phyloP scores from a whole-genome alignment of 2,329 filamentous ascomycete genomes.

The Daldinia sp. region DNA sequence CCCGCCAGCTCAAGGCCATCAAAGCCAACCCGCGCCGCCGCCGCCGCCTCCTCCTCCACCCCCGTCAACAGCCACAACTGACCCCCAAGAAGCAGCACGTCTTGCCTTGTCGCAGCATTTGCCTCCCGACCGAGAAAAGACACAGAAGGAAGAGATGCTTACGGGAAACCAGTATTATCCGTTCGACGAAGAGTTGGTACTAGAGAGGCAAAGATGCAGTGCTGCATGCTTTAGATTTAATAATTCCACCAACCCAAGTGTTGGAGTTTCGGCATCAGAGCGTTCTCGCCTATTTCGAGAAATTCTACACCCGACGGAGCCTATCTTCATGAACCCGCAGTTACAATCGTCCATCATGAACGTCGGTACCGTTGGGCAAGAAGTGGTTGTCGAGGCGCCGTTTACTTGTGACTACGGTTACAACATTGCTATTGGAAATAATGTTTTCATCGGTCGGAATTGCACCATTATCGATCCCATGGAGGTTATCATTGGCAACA shows the following conservation, averaged over 20 bases:
- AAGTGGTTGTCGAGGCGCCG: slow-evolving; percentile 82
- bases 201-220: slow-evolving; percentile 86
- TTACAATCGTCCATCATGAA: slow-evolving; percentile 61
- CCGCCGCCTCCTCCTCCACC: slow-evolving; percentile 33
- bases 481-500: slow-evolving; percentile 80
- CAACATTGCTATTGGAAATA: slow-evolving; percentile 87
- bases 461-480: slow-evolving; percentile 90
- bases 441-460: slow-evolving; percentile 82
- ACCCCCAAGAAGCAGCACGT: slow-evolving; percentile 65
- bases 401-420: slow-evolving; percentile 97
- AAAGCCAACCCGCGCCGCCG: slow-evolving; percentile 16
- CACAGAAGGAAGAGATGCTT: slow-evolving; percentile 92
- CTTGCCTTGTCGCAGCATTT: slow-evolving; percentile 65
- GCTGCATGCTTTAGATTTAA: slow-evolving; percentile 87
- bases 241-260: slow-evolving; percentile 77
- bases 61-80: slow-evolving; percentile 50
- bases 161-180: slow-evolving; percentile 80
- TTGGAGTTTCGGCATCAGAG: slow-evolving; percentile 74
- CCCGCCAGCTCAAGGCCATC: slow-evolving; percentile 43
- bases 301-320: slow-evolving; percentile 71
- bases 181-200: slow-evolving; percentile 77
- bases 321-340: slow-evolving; percentile 64
- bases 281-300: slow-evolving; percentile 74
- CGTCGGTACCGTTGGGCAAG: slow-evolving; percentile 73
- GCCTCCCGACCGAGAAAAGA: slow-evolving; percentile 54